Percentiles rank a stretch among this genome's conserved stretches.
Evolutionary conservation across 2,329 filamentous ascomycete species (phyloP).

Genomic region (Trichoderma oligosporum): DNA sequence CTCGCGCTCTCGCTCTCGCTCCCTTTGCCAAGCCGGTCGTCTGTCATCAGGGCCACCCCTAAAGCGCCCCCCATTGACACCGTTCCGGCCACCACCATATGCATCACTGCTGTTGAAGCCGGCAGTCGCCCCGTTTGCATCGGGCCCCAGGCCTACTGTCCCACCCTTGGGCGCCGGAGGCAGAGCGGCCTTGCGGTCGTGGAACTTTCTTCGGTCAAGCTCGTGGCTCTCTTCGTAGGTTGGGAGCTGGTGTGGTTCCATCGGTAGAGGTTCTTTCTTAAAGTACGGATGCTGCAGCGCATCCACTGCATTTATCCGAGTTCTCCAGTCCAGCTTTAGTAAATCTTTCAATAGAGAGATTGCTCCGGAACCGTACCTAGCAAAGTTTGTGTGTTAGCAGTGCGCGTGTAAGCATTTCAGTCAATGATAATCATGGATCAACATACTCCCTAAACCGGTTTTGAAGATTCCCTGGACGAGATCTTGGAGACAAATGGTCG

Average conservation of each 20-base stretch:
- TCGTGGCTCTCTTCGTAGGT: conserved; percentile 93
- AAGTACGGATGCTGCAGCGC: conserved; percentile 93
- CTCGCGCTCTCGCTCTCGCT: conserved; percentile 50
- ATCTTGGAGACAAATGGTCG: conserved; percentile 64
- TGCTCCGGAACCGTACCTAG: conserved; percentile 63
- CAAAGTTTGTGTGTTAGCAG: conserved; percentile 21
- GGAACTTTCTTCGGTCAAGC: conserved; percentile 86
- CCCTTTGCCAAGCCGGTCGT: conserved; percentile 53
- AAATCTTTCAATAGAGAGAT: conserved; percentile 79
- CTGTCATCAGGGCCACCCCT: conserved; percentile 43
- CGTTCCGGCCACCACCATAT: conserved; percentile 44
- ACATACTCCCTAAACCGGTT: conserved; percentile 70
- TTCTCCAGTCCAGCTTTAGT: conserved; percentile 82
- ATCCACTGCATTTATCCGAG: conserved; percentile 87
- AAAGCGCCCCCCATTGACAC: conserved; percentile 46
- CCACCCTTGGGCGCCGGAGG: conserved; percentile 90
- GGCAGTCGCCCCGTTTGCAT: conserved; percentile 44
- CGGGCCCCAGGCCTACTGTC: conserved; percentile 73
- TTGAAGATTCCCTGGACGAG: conserved; percentile 61
- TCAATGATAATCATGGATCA: neutral
- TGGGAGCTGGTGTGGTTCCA: conserved; percentile 82
- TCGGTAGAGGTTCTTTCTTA: conserved; percentile 70
- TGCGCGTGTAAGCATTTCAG: neutral
- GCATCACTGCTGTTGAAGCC: conserved; percentile 51
- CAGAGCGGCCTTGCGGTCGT: conserved; percentile 76